Conservation (phyloP, 2,329 filamentous ascomycete genomes). For the Pseudogymnoascus sp. region DNA sequence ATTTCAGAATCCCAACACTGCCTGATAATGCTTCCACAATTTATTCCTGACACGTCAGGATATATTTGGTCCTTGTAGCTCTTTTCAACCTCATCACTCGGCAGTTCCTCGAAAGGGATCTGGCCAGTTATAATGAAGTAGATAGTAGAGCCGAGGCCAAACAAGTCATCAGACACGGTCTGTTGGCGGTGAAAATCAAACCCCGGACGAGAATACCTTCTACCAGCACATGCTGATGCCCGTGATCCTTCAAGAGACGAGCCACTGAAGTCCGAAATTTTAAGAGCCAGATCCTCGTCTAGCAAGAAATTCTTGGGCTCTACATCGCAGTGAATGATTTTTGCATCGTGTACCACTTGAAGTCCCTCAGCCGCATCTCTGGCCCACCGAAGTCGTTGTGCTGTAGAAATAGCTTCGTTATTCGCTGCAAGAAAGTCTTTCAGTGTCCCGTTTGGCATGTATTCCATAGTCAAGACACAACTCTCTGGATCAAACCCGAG, state of each 20-base stretch:
- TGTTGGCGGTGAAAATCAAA: constrained; percentile 24
- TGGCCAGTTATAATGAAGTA: constrained; percentile 31
- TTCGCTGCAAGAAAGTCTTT: constrained; percentile 19
- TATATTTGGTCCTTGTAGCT: constrained; percentile 25
- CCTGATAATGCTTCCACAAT: constrained; percentile 25
- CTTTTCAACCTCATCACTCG: constrained; percentile 26
- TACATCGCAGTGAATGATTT: constrained; percentile 36
- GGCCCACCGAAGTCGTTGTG: constrained; percentile 26
- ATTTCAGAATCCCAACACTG: constrained; percentile 26
- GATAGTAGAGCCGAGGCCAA: constrained; percentile 30
- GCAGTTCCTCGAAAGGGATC: constrained; percentile 26
- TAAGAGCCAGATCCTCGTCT: constrained; percentile 29
- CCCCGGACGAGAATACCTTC: constrained; percentile 22
- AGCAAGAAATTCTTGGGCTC: constrained; percentile 35
- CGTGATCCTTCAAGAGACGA: constrained; percentile 26
- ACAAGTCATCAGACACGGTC: constrained; percentile 28
- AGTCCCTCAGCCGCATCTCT: constrained; percentile 31
- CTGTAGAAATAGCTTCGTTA: constrained; percentile 13
- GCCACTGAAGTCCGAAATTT: constrained; percentile 33
- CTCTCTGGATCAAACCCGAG: constrained; percentile 21
- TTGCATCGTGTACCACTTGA: constrained; percentile 30
- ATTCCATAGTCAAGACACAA: constrained; percentile 25
- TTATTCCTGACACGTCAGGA: constrained; percentile 23
- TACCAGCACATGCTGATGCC: constrained; percentile 20
- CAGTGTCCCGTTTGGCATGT: constrained; percentile 24